Base-by-base conservation (phyloP, 345 rosid genomes). In the Raphanus raphanistrum region DNA sequence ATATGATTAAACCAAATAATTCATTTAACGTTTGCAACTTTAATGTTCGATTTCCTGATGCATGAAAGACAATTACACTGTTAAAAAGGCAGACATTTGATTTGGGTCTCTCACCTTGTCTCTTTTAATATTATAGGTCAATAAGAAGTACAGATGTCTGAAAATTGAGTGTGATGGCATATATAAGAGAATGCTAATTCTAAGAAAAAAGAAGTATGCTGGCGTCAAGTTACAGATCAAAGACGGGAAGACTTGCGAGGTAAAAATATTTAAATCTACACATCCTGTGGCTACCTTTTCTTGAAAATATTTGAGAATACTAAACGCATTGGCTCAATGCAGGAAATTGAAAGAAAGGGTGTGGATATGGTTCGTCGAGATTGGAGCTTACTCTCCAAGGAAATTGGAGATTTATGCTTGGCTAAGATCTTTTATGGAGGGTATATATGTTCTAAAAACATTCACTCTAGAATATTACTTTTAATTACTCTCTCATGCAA, bases 361-460 rank as follows among this genome's bases (percentile, higher is more conserved):
- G 93, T 95, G 74, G 99, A 95, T 84, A 92, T 90, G 98, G 99
- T 95, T 85, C 93, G 99, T 66, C 91, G 97, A 71, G 99, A 91
- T 77, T 95, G 98, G 99, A 95, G 99, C 78, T 82, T 92, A 85
- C 84, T 95, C 45, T 86, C 99, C 72, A 95, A 95, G 87, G 97
- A 92, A 82, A 73, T 88, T 76, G 99, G 98, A 79, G 97, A 92
- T 79, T 88, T 85, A 78, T 91, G 98, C 83, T 83, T 95, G 48
- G 76, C 83, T 79, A 90, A 91, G 85, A 95, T 95, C 78, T 83
- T 95, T 82, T 92, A 88, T 15, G 99, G 94, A 86, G 92, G 95
- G 99, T 92, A 82, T 81, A 82, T 77, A 83, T 82, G 83, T 77
- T 65, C 35, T 75, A 59, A 74, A n/a, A 58, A 45, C 71, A 66